Evolutionary conservation across 2,329 filamentous ascomycete species (phyloP).

Genomic region (Elsinoe batatas): DNA sequence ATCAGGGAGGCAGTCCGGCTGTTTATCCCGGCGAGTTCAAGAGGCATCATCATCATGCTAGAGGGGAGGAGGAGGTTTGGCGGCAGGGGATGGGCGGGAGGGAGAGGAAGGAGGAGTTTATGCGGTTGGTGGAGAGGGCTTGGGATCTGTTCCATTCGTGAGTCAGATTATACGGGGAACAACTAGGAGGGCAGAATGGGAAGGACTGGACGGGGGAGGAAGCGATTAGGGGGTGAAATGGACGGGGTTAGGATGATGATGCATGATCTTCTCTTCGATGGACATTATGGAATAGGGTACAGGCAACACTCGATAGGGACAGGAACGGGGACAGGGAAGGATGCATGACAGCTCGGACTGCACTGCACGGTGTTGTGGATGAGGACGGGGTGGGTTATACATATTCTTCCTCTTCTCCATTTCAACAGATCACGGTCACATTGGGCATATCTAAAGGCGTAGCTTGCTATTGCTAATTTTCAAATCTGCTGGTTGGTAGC

Average conservation of each 20-base stretch:
- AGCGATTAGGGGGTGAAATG: background rate
- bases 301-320: background rate
- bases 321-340: too few species aligned
- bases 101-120: conserved; percentile 89
- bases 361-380: background rate
- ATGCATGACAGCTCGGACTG: background rate
- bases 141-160: conserved; percentile 97
- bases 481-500: background rate
- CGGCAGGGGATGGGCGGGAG: conserved; percentile 72
- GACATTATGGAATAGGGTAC: background rate
- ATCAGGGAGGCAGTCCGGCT: conserved; percentile 75
- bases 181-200: background rate
- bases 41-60: conserved; percentile 20
- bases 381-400: background rate
- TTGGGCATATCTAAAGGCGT: background rate
- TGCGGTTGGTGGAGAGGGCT: conserved; percentile 73
- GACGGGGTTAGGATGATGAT: background rate
- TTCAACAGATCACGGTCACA: too few species aligned
- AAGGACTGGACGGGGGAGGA: background rate
- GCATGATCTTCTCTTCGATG: background rate
- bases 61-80: conserved; percentile 31
- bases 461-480: conserved; percentile 6
- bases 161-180: conserved; percentile 19
- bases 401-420: too few species aligned
- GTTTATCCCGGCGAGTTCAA: conserved; percentile 58